Evolutionary conservation across 164 flowering plant genomes (phyloP).

Genomic region (Macadamia tetraphylla): DNA sequence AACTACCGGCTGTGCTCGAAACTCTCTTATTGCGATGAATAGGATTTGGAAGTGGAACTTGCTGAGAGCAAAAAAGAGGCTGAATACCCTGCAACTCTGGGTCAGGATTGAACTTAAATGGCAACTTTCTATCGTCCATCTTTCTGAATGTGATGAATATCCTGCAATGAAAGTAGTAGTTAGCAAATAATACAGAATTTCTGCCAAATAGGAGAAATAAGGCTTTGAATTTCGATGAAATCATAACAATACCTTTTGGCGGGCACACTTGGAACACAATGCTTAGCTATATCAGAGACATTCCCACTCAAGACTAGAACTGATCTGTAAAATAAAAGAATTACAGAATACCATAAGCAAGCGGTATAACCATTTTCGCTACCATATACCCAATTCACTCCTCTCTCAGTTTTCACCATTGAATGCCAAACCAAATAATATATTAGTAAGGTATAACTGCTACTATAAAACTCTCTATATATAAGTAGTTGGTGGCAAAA

Average conservation of each 20-base stretch:
- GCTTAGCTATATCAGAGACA: conserved; percentile 54
- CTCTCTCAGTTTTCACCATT: too few relatives aligned
- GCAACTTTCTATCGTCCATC: conserved; percentile 42
- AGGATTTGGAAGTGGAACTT: background rate
- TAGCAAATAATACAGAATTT: background rate
- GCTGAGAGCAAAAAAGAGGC: conserved; percentile 13
- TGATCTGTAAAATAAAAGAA: conserved; percentile 34
- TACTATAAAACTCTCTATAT: too few relatives aligned
- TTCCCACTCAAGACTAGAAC: conserved; percentile 50
- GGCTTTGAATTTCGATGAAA: background rate
- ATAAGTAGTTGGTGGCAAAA: too few relatives aligned
- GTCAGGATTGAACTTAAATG: conserved; percentile 31
- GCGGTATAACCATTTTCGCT: too few relatives aligned
- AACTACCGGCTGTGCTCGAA: background rate
- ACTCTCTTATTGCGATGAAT: background rate
- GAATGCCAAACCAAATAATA: too few relatives aligned
- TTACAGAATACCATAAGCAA: background rate
- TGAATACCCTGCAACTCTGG: conserved; percentile 32
- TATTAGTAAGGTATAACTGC: background rate
- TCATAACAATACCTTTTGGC: conserved; percentile 33
- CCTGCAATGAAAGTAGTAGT: conserved; percentile 15
- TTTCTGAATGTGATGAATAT: conserved; percentile 50
- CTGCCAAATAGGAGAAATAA: too few relatives aligned
- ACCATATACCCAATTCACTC: too few relatives aligned
- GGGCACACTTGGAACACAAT: conserved; percentile 50